Conservation (phyloP, 768 basidiomycete species). For the Cystobasidium ongulense region DNA sequence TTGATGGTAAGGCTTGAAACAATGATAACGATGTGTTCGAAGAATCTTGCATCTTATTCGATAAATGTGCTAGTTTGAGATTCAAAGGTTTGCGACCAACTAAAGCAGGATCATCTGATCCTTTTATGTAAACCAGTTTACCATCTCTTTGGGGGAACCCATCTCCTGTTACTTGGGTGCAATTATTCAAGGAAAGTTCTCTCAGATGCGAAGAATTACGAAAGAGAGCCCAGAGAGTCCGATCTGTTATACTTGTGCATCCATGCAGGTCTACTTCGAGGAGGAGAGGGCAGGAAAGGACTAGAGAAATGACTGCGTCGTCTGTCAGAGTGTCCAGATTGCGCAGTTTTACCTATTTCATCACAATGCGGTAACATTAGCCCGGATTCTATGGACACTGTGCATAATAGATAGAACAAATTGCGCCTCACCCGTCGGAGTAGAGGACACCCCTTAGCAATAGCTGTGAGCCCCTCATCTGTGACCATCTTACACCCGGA, state of each 20-base stretch:
- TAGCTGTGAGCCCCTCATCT: constrained; percentile 64
- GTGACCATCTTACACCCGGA: constrained; percentile 72
- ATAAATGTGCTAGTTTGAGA: neutral
- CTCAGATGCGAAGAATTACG: constrained; percentile 69
- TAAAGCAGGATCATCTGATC: neutral
- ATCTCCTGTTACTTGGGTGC: constrained; percentile 65
- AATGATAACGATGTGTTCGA: too few species aligned
- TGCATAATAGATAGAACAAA: neutral
- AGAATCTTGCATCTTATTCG: neutral
- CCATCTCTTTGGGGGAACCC: constrained; percentile 66
- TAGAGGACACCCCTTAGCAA: constrained; percentile 65
- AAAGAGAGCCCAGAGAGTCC: constrained; percentile 75
- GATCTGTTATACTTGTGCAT: constrained; percentile 68
- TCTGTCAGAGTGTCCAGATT: constrained; percentile 70
- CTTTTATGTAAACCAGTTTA: constrained; percentile 17
- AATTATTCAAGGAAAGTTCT: constrained; percentile 78
- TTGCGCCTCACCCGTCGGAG: constrained; percentile 57
- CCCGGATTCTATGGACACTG: neutral
- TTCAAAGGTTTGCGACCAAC: constrained; percentile 11
- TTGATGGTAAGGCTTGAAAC: neutral
- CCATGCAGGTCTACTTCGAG: constrained; percentile 89
- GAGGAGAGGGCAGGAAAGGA: constrained; percentile 69
- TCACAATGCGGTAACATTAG: neutral
- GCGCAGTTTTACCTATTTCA: constrained; percentile 66
- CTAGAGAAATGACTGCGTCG: constrained; percentile 63